Evolutionary conservation across 331 rosid genomes (phyloP), one percentile per base, ranked within the genome.

Genomic region (Saraca asoca): DNA sequence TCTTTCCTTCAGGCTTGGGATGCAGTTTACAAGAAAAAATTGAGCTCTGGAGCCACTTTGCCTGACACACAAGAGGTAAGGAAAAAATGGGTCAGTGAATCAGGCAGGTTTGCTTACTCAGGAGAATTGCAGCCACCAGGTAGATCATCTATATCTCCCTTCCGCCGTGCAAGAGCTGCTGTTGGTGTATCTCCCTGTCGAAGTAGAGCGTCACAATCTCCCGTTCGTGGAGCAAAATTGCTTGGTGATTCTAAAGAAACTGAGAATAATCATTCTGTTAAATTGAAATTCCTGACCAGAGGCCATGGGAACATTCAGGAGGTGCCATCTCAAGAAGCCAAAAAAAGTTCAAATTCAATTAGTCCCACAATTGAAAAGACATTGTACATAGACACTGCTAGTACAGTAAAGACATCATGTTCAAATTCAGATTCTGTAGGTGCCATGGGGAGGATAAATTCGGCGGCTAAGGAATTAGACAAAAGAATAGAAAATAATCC

Each of bases 111-210:
- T 76, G 46, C 74, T 57, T 75, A 50, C 72, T 82, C 95, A 4
- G 85, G 81, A 43, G 97, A 91, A 42, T 78, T 80, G 70, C 80
- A 69, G 17, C 78, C 72, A 41, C 76, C 81, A 50, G 82, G 82
- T 16, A 75, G 82, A 39, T 66, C 31, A 24, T 24, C 31, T 24
- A 24, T 88, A 56, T 89, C 96, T 74, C 93, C 95, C 18, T 85
- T 86, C 46, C 77, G 84, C 62, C 85, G 85, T 60, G 82, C 95
- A 10, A 70, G 95, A 71, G 75, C 88, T 7, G 60, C 79, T 10
- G 71, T 86, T 20, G 85, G 88, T 51, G 61, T 77, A 19, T 94
- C 99, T 69, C 97, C 97, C 1, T 77, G 80, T 52, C 68, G 92
- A 68, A 85, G 77, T 68, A 79, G 72, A 33, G 31, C 3, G 31